A percentile compares a stretch with the other conserved stretches of the same genome.
Evolutionary conservation across 371 early-diverging fungal genomes (phyloP).

Genomic region (Batrachochytrium dendrobatidis): DNA sequence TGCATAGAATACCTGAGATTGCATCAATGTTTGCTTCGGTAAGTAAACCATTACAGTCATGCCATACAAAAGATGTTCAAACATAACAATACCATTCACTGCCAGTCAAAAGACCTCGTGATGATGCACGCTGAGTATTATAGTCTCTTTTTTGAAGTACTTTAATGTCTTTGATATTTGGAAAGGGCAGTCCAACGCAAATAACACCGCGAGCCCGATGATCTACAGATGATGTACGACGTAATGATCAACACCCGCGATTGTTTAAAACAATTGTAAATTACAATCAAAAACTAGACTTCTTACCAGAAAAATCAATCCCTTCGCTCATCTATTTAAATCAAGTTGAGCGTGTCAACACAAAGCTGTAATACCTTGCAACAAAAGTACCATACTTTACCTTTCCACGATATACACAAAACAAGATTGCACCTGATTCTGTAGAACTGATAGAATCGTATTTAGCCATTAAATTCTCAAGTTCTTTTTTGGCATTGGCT

Average conservation of each 20-base stretch:
- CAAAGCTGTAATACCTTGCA: too few relatives aligned
- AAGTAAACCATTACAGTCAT: not conserved
- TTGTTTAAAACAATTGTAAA: not conserved
- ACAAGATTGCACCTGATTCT: conserved; percentile 15
- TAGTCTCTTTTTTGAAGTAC: conserved; percentile 40
- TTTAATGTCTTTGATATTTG: conserved; percentile 32
- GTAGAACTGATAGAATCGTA: not conserved
- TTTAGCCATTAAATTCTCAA: conserved; percentile 11
- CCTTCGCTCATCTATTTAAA: conserved; percentile 49
- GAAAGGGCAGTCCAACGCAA: conserved; percentile 49
- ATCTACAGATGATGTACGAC: conserved; percentile 36
- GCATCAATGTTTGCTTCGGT: conserved; percentile 27
- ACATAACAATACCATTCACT: not conserved
- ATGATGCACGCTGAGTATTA: conserved; percentile 15
- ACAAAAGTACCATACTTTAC: not conserved
- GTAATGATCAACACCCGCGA: too few relatives aligned
- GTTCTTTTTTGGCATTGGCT: not conserved
- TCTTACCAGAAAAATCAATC: conserved; percentile 40
- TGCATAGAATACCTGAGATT: conserved; percentile 17
- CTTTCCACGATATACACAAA: conserved; percentile 49
- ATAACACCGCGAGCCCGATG: conserved; percentile 43
- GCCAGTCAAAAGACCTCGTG: conserved; percentile 10
- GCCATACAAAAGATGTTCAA: not conserved
- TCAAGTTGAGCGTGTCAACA: too few relatives aligned
- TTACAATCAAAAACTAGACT: not conserved